Evolutionary conservation across 1,139 yeast species (phyloP).

Genomic region (Debaryomycetaceae sp.): DNA sequence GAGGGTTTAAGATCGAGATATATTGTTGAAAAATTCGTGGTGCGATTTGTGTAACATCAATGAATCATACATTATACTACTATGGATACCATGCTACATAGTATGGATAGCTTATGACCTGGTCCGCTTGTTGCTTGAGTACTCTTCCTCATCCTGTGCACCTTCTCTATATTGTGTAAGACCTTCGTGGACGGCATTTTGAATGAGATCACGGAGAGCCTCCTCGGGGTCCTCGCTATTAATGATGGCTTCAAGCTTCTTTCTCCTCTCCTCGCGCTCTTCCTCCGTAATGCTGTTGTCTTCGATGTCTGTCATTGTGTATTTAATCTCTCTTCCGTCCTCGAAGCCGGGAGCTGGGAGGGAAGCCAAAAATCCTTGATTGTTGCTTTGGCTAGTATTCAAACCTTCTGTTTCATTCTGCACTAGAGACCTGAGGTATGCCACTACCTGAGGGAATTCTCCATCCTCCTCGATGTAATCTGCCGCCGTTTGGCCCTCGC

Average conservation of each 20-base stretch:
- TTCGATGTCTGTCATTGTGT: conserved; percentile 49
- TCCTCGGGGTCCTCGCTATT: conserved; percentile 78
- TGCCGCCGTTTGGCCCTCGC: conserved; percentile 68
- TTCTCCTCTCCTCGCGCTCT: conserved; percentile 51
- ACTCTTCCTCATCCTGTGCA: conserved; percentile 11
- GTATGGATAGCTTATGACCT: conserved; percentile 8
- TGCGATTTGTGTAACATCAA: not conserved
- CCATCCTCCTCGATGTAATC: conserved; percentile 77
- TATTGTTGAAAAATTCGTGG: not conserved
- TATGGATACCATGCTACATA: not conserved
- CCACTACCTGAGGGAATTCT: conserved; percentile 76
- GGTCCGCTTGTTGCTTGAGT: conserved; percentile 21
- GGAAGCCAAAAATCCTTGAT: not conserved
- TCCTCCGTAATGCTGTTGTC: conserved; percentile 30
- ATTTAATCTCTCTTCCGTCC: conserved; percentile 56
- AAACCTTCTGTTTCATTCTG: conserved; percentile 22
- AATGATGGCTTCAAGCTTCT: conserved; percentile 65
- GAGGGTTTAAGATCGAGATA: not conserved
- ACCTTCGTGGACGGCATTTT: conserved; percentile 59
- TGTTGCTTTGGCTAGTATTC: conserved; percentile 5
- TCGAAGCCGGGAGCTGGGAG: conserved; percentile 41
- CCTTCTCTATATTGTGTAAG: conserved; percentile 26
- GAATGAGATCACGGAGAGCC: conserved; percentile 64
- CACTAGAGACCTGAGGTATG: conserved; percentile 51
- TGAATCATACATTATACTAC: not conserved